These are phyloP conservation scores for Torulaspora delbrueckii DNA, from an alignment of 805 yeast species.

Conservation along the genomic window DNA sequence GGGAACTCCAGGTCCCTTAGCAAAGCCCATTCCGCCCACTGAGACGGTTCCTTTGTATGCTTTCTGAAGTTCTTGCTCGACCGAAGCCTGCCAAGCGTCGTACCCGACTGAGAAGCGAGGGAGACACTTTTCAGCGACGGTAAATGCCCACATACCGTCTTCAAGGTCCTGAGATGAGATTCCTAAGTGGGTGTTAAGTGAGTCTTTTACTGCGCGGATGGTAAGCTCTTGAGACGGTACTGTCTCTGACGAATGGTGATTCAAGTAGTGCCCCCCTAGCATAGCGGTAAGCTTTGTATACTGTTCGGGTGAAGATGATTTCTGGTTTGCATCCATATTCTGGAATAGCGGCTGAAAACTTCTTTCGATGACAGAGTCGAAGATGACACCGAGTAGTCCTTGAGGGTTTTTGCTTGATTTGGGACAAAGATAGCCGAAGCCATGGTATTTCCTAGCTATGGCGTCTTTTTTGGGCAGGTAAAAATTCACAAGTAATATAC, in stretches of 20 bases:
- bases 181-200: constrained; percentile 39
- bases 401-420: constrained; percentile 43
- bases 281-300: constrained; percentile 78
- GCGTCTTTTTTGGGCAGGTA: constrained; percentile 46
- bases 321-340: constrained; percentile 14
- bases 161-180: constrained; percentile 31
- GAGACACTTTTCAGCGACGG: constrained; percentile 53
- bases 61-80: constrained; percentile 33
- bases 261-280: constrained; percentile 78
- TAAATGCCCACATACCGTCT: constrained; percentile 35
- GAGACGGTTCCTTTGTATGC: constrained; percentile 43
- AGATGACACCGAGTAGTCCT: constrained; percentile 76
- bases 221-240: constrained; percentile 19
- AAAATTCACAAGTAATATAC: constrained; percentile 67
- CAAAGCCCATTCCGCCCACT: constrained; percentile 75
- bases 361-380: constrained; percentile 79
- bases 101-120: constrained; percentile 81
- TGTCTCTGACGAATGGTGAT: constrained; percentile 21
- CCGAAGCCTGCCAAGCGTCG: constrained; percentile 38
- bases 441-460: constrained; percentile 43
- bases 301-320: constrained; percentile 16
- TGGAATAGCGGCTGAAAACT: constrained; percentile 38
- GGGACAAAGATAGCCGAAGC: constrained; percentile 91
- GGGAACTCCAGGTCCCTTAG: constrained; percentile 83
- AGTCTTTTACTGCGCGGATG: constrained; percentile 34